Base-by-base conservation (phyloP, 768 basidiomycete species). In the Leccinum pellstonianum region DNA sequence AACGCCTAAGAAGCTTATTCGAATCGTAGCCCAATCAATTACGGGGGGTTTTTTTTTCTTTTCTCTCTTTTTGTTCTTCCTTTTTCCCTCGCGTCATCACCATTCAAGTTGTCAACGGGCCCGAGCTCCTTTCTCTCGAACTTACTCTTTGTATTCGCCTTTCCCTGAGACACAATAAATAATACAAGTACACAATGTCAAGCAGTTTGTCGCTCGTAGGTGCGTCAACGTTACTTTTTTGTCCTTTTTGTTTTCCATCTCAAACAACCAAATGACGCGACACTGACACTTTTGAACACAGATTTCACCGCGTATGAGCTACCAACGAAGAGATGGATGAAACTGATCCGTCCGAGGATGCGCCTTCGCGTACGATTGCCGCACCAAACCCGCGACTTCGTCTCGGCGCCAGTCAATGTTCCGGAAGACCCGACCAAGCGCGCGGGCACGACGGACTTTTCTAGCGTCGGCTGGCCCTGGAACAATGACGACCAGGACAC, bases 261-360 rank as follows among this genome's bases (percentile, higher is more conserved):
- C 37, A 33, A 29, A 33, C 9, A n/a, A 23, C 19, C 29, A 41
- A 41, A 37, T 48, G 19, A 46, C 37, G 11, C 21, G 50, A 56
- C 10, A 50, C 19, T 4, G 23, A 19, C 25, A 2, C 27, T 27
- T 31, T 35, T 14, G n/a, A 43, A 41, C 38, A 19, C 38, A 70
- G 69, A 66, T 25, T 71, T 70, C 56, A 67, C 57, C 48, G 70
- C 70, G 27, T 63, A 52, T 41, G 69, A 69, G 5, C 29, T 70
- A 1, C 69, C 69, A 1, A 58, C 67, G 9, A 63, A 59, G 23
- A 66, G 53, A 49, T 64, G 65, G 62, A 53, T 69, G 57, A 59
- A 23, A 11, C 3, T 66, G n/a, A 27, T 71, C 50, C 52, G 52
- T 11, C 70, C 69, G 27, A 71, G 49, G 47, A 54, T 70, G 57